Evolutionary conservation across 768 basidiomycete genomes (phyloP), one percentile per base, ranked within the genome.

Genomic region (Neoboletus subvelutipes): DNA sequence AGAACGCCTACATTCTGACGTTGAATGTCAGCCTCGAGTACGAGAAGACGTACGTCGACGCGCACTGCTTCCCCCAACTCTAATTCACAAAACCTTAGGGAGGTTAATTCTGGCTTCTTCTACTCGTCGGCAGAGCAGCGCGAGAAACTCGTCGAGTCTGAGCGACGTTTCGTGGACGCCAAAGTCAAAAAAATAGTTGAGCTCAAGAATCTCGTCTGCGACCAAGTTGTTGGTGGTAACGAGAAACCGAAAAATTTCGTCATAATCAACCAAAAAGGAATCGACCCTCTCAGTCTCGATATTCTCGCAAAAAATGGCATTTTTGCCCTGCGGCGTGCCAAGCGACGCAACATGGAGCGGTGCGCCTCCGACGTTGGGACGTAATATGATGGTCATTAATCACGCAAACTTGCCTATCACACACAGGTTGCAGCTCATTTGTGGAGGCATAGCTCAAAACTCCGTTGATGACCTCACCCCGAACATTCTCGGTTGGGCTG

Each of bases 71-170:
- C 50, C 6, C 52, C 29, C 54, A 58, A 68, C 52, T 58, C 57
- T 54, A 52, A 62, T 57, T 61, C 49, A 67, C 53, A 57, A 54
- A 54, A 56, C 33, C 50, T 61, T 57, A 98, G 95, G 62, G 97
- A 99, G 82, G 94, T 99, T 69, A 99, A 99, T 78, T 98, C 97
- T 36, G 87, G 94, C 26, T 99, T 99, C 83, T 99, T 98, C 81
- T 99, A 99, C 77, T 97, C 95, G 4, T 94, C 94, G 2, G 89
- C 97, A 18, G 96, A 97, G 70, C 97, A 99, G 73, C 87, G 97
- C 39, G 97, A 99, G 75, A 98, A 98, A 76, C 86, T 99, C 18
- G 94, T 99, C 57, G 97, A 99, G 74, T 94, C 95, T 5, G 97
- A 99, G 71, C 84, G 97, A 52, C 83, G 83, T 59, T 96, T 96